These are phyloP conservation scores for Tuber borchii DNA, from an alignment of 495 filamentous ascomycete genomes.

Conservation along the genomic window DNA sequence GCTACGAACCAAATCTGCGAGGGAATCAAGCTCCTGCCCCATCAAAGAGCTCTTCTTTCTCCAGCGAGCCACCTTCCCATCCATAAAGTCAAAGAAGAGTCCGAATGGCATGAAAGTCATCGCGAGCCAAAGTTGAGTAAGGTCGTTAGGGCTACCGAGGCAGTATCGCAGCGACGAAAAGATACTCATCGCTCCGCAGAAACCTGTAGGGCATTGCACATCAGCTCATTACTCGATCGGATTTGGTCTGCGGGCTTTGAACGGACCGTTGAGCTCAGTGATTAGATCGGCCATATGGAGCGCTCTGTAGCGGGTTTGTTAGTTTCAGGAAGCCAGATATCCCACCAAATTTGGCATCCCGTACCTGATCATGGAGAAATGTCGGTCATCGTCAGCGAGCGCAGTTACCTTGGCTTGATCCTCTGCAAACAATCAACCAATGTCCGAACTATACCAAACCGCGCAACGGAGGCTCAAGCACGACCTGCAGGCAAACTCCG, in stretches of 20 bases:
- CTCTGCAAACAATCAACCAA: constrained; percentile 11
- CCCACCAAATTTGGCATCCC: constrained; percentile 22
- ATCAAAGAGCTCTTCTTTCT: constrained; percentile 90
- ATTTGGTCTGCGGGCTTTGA: constrained; percentile 1
- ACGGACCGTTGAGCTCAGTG: constrained; percentile 84
- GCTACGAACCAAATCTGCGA: constrained; percentile 77
- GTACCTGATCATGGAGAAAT: constrained; percentile 65
- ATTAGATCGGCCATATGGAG: constrained; percentile 93
- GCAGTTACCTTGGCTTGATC: constrained; percentile 27
- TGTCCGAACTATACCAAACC: background rate
- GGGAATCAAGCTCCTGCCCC: constrained; percentile 96
- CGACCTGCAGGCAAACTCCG: background rate
- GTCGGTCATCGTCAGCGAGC: constrained; percentile 29
- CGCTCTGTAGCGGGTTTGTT: constrained; percentile 51
- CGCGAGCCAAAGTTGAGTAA: constrained; percentile 66
- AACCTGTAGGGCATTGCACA: constrained; percentile 47
- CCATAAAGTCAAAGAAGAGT: constrained; percentile 97
- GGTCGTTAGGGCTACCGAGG: constrained; percentile 61
- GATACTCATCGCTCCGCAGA: constrained; percentile 85
- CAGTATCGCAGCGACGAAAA: constrained; percentile 95
- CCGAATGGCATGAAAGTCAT: constrained; percentile 86
- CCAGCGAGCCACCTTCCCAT: constrained; percentile 93
- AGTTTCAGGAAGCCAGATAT: constrained; percentile 14
- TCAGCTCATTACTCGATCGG: constrained; percentile 13
- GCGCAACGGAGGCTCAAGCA: background rate